A percentile compares a stretch with the other conserved stretches of the same genome.
Conservation (phyloP, 768 basidiomycete genomes). For the Boletus edulis region DNA sequence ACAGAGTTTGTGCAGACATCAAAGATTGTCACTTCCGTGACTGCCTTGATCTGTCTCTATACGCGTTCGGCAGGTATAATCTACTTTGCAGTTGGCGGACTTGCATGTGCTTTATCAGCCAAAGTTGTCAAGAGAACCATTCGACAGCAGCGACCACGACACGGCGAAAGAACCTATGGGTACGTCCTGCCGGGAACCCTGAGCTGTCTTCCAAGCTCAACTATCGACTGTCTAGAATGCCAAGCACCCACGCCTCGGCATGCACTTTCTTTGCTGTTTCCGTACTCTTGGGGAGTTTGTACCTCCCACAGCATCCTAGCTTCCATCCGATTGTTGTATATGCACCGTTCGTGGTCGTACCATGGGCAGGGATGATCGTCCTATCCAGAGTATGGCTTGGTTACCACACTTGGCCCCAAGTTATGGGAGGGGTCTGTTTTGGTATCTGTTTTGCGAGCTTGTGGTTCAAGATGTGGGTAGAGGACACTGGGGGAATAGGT, state of each 20-base stretch:
- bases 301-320: conserved; percentile 58
- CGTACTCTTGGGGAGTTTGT: conserved; percentile 51
- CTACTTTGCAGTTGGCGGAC: conserved; percentile 59
- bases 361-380: conserved; percentile 55
- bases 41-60: conserved; percentile 49
- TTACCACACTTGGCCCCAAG: conserved; percentile 73
- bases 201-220: neutral
- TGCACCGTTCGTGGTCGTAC: conserved; percentile 49
- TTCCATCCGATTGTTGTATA: conserved; percentile 36
- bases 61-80: conserved; percentile 60
- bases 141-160: conserved; percentile 60
- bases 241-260: conserved; percentile 74
- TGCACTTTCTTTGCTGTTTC: conserved; percentile 66
- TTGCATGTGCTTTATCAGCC: conserved; percentile 53
- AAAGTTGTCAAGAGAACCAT: conserved; percentile 61
- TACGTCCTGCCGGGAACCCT: conserved; percentile 31
- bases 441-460: conserved; percentile 51
- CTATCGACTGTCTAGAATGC: conserved; percentile 55
- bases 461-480: conserved; percentile 62
- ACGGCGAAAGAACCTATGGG: conserved; percentile 62
- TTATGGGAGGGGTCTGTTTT: conserved; percentile 54
- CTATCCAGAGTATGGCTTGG: conserved; percentile 73
- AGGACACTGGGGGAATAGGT: conserved; percentile 18
- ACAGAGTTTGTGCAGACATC: conserved; percentile 47
- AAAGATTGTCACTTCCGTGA: conserved; percentile 49